Evolutionary conservation across 2,329 filamentous ascomycete species (phyloP), one percentile per base, ranked within the genome.

Genomic region (Fusarium ambrosium): DNA sequence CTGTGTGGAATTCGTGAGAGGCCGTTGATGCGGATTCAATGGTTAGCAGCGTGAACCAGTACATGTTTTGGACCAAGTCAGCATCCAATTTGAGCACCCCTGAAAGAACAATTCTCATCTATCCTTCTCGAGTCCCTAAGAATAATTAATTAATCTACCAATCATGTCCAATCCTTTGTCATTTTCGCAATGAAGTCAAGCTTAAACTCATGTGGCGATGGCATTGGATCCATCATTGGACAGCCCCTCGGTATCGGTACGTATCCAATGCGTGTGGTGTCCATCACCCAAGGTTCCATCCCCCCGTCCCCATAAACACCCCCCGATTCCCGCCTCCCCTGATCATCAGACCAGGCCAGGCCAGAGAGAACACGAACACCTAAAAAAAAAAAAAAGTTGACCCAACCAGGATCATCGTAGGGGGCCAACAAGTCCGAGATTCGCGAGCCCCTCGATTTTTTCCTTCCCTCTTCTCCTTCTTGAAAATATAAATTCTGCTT

Each of bases 381-480:
- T 72, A 72, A 74, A 70, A 74, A 77, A 76, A 76, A 72, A 51
- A 32, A 34, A 34, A 34, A 34, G 48, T 29, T 53, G 24, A 53
- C 48, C 48, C 66, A 74, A 68, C 72, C 74, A 76, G 74, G 74
- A 27, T 60, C 76, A 77, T 70, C 69, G 70, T 76, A 74, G 72
- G 72, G 72, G 72, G 68, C 43, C 48, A 53, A 34, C 24, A 27
- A 65, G 51, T 51, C 39, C 59, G 45, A 77, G 74, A 77, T 77
- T 69, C 74, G 67, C 65, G 74, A 75, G 48, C 62, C 71, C 69
- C 74, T 75, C 66, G 62, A 67, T 64, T 60, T 56, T 48, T 70
- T 67, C 39, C 48, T 18, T 32, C 41, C 68, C 66, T 29, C 43
- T 53, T 18, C 24, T 45, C 45, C 39, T 62, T 56, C 32, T 53